Base-by-base conservation (phyloP, 2,329 filamentous ascomycete species). In the Pseudogymnoascus sp. region DNA sequence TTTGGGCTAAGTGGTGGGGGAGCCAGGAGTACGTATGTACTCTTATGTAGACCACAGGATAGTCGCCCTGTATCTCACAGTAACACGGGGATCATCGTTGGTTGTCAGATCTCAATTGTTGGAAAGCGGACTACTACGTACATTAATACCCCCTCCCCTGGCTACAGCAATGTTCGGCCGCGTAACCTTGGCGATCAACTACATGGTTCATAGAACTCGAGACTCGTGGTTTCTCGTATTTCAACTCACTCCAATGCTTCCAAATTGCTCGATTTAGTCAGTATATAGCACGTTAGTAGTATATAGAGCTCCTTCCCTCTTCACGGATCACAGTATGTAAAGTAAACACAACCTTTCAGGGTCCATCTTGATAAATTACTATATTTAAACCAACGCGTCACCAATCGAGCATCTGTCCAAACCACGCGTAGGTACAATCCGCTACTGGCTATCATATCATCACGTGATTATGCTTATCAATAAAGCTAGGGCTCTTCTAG, bases 311-410 rank as follows among this genome's bases (percentile, higher is more conserved):
- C 17, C 5, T 17, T 15, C 13, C 3, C 21, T 57, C 15, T 57
- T 57, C 8, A 21, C 19, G 2, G 28, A 33, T 10, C 6, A 19
- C 28, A 57, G 28, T 21, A 13, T 57, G 10, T 9, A 33, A 17
- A 33, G 50, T 21, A 33, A 33, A n/a, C 28, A 33, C 28, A 33
- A 15, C 26, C 28, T 33, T 57, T 57, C 50, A 57, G 50, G 50
- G 50, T 33, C 50, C 50, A 57, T 57, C 50, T 21, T 33, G 28
- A 15, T 13, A 23, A 19, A 8, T 26, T 28, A 9, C 28, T 57
- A 57, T 57, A 57, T 57, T 33, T 57, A 57, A 57, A 57, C 47
- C 47, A 57, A 57, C 26, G 47, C 47, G 47, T 57, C 47, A 57
- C 47, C 28, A 33, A 33, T 57, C n/a, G 47, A 33, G 28, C 47